Evolutionary conservation across 163 green algal genomes (phyloP), one percentile per base, ranked within the genome.

Genomic region (Smithsoniella earleae): DNA sequence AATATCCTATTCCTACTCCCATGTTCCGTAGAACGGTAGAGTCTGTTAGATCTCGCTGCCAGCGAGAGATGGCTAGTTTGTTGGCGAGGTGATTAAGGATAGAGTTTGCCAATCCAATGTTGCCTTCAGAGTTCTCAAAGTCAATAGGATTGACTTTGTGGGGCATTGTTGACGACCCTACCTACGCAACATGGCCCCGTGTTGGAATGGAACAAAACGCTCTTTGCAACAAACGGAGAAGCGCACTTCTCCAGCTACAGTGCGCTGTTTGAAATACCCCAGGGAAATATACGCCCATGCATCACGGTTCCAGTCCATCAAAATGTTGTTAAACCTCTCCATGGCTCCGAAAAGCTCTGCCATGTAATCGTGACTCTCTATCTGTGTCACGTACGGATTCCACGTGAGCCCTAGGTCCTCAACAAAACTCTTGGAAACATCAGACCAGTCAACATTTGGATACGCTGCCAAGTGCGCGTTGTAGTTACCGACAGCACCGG

Each of bases 131-230:
- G 88, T 99, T 99, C 79, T 99, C 95, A 87, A 99, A 98, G 84
- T 99, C 95, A 58, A 99, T 99, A 40, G 95, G 95, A 82, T 99
- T 99, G 10, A 96, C 89, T 85, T 98, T 98, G 84, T 98, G 94
- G 0, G 95, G 95, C 95, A 99, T 99, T 30, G 95, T 98, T 63
- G 86, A 95, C 45, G 88, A 96, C 8, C 95, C 95, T 0, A 96
- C 90, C 81, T 94, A 84, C 1, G 85, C 84, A 2, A 49, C 10
- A 49, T 49, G 40, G 10, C 10, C 40, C 40, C 10, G 10, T 49
- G 13, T 49, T 49, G 40, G 40, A 10, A 49, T 49, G 40, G 13
- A 49, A 10, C 40, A 10, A 49, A 49, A 49, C 13, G 40, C 40
- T 13, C 10, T 22, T 22, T 22, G 40, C 40, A 49, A 49, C 40